Conservation (phyloP, 169 alveolate species). For the Eimeria sp. region DNA sequence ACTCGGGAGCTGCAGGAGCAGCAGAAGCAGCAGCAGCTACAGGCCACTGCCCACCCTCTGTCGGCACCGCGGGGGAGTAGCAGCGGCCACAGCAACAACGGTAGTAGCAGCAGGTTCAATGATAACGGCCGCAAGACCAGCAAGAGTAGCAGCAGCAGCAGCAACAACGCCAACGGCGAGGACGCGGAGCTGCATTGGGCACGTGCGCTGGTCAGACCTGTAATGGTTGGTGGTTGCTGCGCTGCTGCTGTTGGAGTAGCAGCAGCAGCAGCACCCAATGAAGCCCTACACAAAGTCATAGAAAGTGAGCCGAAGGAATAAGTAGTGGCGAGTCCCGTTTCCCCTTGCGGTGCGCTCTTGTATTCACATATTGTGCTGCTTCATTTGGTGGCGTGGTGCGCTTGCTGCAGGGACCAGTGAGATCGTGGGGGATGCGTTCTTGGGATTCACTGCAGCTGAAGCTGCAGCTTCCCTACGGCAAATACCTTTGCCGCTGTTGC, state of each 20-base stretch:
- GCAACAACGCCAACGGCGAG: neutral
- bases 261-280: slow-evolving; percentile 40
- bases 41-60: too few relatives aligned
- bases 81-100: neutral
- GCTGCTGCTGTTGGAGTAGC: slow-evolving; percentile 49
- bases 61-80: neutral
- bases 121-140: neutral
- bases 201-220: slow-evolving; percentile 35
- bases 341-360: too few relatives aligned
- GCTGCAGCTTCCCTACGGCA: slow-evolving; percentile 61
- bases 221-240: slow-evolving; percentile 59
- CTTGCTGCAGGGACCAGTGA: slow-evolving; percentile 22
- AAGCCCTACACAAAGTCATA: slow-evolving; percentile 6
- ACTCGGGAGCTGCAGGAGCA: neutral
- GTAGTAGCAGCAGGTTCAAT: neutral
- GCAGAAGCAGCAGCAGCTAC: neutral
- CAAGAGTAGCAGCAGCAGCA: neutral
- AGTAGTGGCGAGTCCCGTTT: neutral
- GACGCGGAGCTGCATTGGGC: slow-evolving; percentile 5
- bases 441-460: slow-evolving; percentile 65
- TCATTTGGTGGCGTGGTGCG: neutral
- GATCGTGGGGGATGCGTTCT: slow-evolving; percentile 22
- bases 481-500: slow-evolving; percentile 20
- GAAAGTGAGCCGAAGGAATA: slow-evolving; percentile 2
- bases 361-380: neutral